Base-by-base conservation (phyloP, 2,329 filamentous ascomycete genomes). In the Colletotrichum eremochloae region DNA sequence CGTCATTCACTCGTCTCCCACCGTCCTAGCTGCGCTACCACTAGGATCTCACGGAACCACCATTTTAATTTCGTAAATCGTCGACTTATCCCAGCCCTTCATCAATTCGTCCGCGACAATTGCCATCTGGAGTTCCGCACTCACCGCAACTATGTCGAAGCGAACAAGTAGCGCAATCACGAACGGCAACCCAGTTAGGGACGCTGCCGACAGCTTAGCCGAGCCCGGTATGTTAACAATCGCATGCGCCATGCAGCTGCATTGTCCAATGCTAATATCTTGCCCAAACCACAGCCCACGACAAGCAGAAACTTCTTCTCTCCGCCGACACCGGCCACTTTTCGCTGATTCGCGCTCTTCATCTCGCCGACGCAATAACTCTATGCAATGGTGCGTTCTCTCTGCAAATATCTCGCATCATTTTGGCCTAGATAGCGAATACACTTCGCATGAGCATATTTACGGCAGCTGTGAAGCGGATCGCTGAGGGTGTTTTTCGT, bases 301-400 rank as follows among this genome's bases (percentile, higher is more conserved):
- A 95, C 82, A 95, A 94, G 86, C 93, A 95, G 83, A 93, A 92
- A 80, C 87, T 89, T 75, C 88, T 95, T 56, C 87, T 95, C 55
- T 90, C 90, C 67, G 86, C 89, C 75, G 88, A 94, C 74, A 88
- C 88, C 9, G 92, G 92, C 50, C 93, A 95, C 84, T 95, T 95
- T 82, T 91, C 89, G 53, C 86, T 92, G 74, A 84, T 92, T 57
- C 86, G 87, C 71, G 90, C 90, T 67, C 88, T 96, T 81, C 91
- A 97, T 81, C 87, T 97, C 79, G 91, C 95, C 75, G 90, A 97
- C 83, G 86, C 95, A 77, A 94, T 97, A 83, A 95, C 94, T 40
- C 90, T 96, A 82, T 82, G 96, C 81, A 93, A 97, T 81, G 89
- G 94, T 92, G 84, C 68, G 80, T 68, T n/a, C 61, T 53, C 15